These are phyloP conservation scores for Sclerotinia glacialis DNA, from an alignment of 2,329 filamentous ascomycete genomes.

Conservation along the genomic window DNA sequence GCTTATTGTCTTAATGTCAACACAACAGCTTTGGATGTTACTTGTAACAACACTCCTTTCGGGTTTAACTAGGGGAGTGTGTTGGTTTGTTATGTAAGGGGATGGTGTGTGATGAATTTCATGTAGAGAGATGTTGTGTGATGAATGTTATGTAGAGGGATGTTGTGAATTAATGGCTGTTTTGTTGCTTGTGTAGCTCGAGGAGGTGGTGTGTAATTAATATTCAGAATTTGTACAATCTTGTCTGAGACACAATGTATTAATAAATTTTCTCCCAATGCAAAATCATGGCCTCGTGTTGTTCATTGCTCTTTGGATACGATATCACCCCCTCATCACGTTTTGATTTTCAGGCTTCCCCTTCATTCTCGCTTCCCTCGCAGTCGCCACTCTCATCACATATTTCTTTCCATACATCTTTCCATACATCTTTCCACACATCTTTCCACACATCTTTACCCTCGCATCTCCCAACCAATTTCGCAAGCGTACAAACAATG, in stretches of 20 bases:
- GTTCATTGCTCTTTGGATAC: no score
- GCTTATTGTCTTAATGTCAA: conserved; percentile 48
- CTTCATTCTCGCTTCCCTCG: not conserved
- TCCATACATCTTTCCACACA: no score
- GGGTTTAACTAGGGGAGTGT: conserved; percentile 34
- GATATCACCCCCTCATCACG: no score
- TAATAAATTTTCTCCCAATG: no score
- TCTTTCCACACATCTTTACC: not conserved
- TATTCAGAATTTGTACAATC: not conserved
- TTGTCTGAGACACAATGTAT: no score
- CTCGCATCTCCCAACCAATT: not conserved
- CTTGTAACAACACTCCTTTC: conserved; percentile 36
- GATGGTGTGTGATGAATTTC: not conserved
- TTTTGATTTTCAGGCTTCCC: no score
- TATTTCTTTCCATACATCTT: not conserved
- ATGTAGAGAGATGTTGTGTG: not conserved
- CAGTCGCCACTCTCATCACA: not conserved
- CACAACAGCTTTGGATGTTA: conserved; percentile 40
- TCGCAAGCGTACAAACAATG: not conserved
- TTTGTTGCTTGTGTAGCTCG: conserved; percentile 33
- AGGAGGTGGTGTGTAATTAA: not conserved
- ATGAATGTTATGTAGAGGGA: not conserved
- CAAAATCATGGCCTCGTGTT: no score
- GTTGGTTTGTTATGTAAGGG: not conserved
- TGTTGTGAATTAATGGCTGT: not conserved